Percentiles rank a stretch among this genome's conserved stretches.
These are phyloP conservation scores for Flaveria sonorensis DNA, from an alignment of 129 eudicot genomes.

Conservation along the genomic window DNA sequence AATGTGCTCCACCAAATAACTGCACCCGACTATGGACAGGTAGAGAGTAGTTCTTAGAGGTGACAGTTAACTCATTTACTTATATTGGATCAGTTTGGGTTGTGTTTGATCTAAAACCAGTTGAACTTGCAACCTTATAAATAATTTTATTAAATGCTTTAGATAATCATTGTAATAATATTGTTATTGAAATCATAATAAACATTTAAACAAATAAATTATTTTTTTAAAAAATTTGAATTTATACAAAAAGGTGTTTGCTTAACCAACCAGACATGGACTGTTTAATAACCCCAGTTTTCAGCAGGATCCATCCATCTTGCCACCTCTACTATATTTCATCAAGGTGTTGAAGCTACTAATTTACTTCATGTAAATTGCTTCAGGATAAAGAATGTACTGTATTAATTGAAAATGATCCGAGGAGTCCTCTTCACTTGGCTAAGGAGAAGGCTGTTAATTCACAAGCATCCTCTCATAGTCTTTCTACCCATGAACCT, in stretches of 20 bases:
- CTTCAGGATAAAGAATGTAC: slow-evolving; percentile 25
- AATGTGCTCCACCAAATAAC: slow-evolving; percentile 38
- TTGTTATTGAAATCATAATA: background rate
- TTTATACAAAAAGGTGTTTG: slow-evolving; percentile 1
- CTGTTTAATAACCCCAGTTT: background rate
- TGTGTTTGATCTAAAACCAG: background rate
- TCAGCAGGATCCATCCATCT: background rate
- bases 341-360: background rate
- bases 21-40: slow-evolving; percentile 40
- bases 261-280: background rate
- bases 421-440: background rate
- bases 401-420: slow-evolving; percentile 3
- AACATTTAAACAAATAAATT: background rate
- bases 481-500: slow-evolving; percentile 8
- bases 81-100: background rate
- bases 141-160: background rate
- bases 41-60: slow-evolving; percentile 24
- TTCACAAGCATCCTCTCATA: slow-evolving; percentile 10
- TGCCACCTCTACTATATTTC: background rate
- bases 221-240: no score
- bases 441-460: slow-evolving; percentile 17
- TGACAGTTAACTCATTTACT: background rate
- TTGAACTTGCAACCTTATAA: background rate
- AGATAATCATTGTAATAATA: background rate
- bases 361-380: slow-evolving; percentile 20